Evolutionary conservation across 306 rosid species (phyloP).

Genomic region (Nissolia schottii): DNA sequence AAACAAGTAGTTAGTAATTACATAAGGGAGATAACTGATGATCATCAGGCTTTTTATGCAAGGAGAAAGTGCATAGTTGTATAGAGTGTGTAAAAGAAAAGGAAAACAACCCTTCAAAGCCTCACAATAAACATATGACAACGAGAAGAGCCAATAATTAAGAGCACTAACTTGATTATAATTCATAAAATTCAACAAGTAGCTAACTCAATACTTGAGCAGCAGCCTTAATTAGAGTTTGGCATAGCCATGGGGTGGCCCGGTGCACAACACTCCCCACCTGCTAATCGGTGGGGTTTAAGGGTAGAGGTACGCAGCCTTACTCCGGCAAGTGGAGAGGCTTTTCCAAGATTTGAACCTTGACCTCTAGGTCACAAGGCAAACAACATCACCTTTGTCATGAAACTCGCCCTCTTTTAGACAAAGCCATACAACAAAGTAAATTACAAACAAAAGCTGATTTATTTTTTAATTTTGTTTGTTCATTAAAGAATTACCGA

Average conservation of each 20-base stretch:
- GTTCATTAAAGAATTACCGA: neutral
- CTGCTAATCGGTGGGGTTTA: too few relatives aligned
- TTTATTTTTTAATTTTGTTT: neutral
- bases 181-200: neutral
- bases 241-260: too few relatives aligned
- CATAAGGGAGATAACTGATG: neutral
- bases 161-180: neutral
- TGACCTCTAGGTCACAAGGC: too few relatives aligned
- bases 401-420: too few relatives aligned
- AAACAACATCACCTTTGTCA: too few relatives aligned
- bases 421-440: neutral
- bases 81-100: neutral
- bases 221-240: neutral
- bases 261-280: too few relatives aligned
- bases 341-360: too few relatives aligned
- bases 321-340: too few relatives aligned
- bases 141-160: neutral
- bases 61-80: neutral
- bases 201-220: neutral
- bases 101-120: neutral
- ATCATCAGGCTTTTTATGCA: neutral
- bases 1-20: slow-evolving; percentile 22
- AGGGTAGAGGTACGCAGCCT: too few relatives aligned
- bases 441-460: neutral
- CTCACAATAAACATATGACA: neutral